Evolutionary conservation across 495 filamentous ascomycete species (phyloP).

Genomic region (Aspergillus bridgeri): DNA sequence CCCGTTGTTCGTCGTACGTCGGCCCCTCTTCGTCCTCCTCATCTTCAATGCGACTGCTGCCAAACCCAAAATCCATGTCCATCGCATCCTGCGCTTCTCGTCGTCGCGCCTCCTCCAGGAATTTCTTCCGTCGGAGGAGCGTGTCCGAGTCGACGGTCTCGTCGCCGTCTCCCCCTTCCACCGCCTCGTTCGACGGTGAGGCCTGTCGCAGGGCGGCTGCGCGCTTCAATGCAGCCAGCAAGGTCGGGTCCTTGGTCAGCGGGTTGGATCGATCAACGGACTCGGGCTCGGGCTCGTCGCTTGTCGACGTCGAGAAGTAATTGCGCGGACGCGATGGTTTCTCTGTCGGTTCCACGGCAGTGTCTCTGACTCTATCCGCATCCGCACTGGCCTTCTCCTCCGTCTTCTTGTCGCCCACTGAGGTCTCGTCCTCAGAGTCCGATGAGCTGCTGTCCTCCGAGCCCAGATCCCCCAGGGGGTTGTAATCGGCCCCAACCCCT

Average conservation of each 20-base stretch:
- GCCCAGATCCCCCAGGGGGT: constrained; percentile 74
- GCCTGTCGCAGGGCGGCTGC: constrained; percentile 67
- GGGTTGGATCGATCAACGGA: constrained; percentile 30
- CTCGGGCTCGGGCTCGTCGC: constrained; percentile 39
- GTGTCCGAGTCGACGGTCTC: constrained; percentile 47
- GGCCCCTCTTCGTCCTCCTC: constrained; percentile 74
- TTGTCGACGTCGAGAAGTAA: constrained; percentile 38
- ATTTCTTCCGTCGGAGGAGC: constrained; percentile 64
- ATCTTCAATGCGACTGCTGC: constrained; percentile 74
- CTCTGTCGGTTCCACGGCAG: constrained; percentile 11
- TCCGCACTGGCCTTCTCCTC: background rate
- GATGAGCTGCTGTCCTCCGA: constrained; percentile 49
- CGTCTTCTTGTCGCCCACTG: constrained; percentile 9
- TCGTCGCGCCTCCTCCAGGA: constrained; percentile 59
- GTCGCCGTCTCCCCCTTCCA: constrained; percentile 40
- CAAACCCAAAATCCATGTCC: constrained; percentile 93
- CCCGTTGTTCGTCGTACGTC: constrained; percentile 54
- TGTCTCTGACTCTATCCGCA: constrained; percentile 14
- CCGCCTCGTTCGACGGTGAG: constrained; percentile 20
- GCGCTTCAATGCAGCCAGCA: constrained; percentile 81
- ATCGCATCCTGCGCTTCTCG: constrained; percentile 75
- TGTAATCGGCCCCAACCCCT: constrained; percentile 79
- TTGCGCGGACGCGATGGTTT: constrained; percentile 33
- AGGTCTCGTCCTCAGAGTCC: constrained; percentile 47
- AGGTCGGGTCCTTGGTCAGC: constrained; percentile 65